Base-by-base conservation (phyloP, 257 asterid species). In the Jacaranda mimosifolia region DNA sequence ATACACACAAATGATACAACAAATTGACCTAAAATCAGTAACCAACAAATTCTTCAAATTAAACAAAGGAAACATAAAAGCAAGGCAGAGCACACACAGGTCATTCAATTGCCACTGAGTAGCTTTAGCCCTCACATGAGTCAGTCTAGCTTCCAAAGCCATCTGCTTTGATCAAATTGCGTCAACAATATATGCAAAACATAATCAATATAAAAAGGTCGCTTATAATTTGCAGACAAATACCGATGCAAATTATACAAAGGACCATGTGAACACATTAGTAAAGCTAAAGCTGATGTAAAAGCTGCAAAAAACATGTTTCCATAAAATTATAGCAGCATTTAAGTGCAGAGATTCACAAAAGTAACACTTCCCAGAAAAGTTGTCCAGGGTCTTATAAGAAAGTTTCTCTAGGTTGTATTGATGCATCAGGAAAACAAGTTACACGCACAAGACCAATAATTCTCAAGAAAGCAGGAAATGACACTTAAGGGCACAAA, bases 71-170 rank as follows among this genome's bases (percentile, higher is more conserved):
- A 48, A 60, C n/a, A 73, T 63, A 14, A 19, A 32, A 64, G 60
- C 42, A 64, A 42, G 70, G 58, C 14, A 51, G 17, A 65, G 48
- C 48, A 65, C 39, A 43, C 12, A 67, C 56, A 66, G 73, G 71
- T 5, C 59, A 40, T 36, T 55, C 55, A 13, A 58, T 58, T 45
- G 68, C 14, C 57, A 56, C 49, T 6, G 55, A 9, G 71, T 36
- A 72, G 46, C 57, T 70, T 42, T 53, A 3, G 70, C 65, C 49
- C 58, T 77, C 77, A 53, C 77, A 9, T 49, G 51, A 56, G 48
- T 3, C 73, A 19, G 12, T 64, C 32, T 26, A 26, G 32, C 32
- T 26, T 26, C 32, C 2, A 26, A 26, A 26, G 32, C 32, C 32
- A 26, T 26, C 32, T 26, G 32, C 32, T 26, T 26, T 26, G 32